Conservation (phyloP, 371 early-diverging fungal species). For the Circinella minor region DNA sequence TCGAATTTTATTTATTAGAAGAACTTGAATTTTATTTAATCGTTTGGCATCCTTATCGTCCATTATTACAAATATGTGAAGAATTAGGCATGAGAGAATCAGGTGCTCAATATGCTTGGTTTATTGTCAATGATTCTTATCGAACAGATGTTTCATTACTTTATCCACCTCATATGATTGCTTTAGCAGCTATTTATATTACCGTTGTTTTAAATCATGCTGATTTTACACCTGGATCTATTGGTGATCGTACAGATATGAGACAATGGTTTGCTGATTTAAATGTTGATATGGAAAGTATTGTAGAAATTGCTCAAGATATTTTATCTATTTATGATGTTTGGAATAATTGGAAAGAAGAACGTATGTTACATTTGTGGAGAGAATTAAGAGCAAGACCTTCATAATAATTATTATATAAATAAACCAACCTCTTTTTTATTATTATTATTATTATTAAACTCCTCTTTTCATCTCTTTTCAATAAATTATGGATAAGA, state of each 20-base stretch:
- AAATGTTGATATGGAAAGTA: constrained; percentile 74
- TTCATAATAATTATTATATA: background rate
- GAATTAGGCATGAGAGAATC: constrained; percentile 64
- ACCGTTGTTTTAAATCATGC: constrained; percentile 68
- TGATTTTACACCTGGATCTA: constrained; percentile 48
- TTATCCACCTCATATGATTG: constrained; percentile 90
- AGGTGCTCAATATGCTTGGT: constrained; percentile 80
- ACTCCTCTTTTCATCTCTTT: too few species aligned
- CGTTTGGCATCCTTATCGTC: constrained; percentile 87
- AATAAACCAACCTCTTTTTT: background rate
- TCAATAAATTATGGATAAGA: too few species aligned
- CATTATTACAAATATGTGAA: constrained; percentile 66
- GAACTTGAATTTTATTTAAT: constrained; percentile 87
- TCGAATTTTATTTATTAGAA: constrained; percentile 89
- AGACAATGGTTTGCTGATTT: constrained; percentile 78
- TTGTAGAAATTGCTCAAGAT: constrained; percentile 73
- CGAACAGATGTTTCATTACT: constrained; percentile 78
- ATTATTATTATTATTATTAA: background rate
- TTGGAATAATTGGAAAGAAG: constrained; percentile 72
- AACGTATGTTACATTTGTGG: constrained; percentile 49
- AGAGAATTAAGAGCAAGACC: constrained; percentile 31
- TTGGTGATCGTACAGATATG: constrained; percentile 61
- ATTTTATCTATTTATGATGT: constrained; percentile 66
- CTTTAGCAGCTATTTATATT: constrained; percentile 81
- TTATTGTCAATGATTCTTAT: constrained; percentile 83